These are phyloP conservation scores for Agastache rugosa DNA, from an alignment of 257 asterid genomes.

Conservation along the genomic window DNA sequence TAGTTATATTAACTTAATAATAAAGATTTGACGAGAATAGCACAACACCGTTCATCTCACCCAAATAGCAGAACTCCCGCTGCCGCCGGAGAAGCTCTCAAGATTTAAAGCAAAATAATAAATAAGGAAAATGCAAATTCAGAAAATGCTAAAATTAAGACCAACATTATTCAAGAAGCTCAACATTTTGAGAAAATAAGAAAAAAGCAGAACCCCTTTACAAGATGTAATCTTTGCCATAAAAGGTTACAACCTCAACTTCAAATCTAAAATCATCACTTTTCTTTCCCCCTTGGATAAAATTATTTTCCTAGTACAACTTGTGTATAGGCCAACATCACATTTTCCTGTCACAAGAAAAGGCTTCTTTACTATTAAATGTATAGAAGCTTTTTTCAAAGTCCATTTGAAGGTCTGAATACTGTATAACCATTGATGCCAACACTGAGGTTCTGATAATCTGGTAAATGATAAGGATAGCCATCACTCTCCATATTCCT, in stretches of 20 bases:
- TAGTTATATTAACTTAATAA: no score
- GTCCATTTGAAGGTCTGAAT: conserved; percentile 80
- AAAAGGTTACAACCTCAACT: conserved; percentile 42
- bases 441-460: conserved; percentile 53
- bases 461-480: conserved; percentile 57
- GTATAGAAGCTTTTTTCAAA: conserved; percentile 37
- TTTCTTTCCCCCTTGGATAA: conserved; percentile 22
- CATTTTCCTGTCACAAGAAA: conserved; percentile 2
- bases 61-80: no score
- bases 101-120: background rate
- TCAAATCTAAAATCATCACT: conserved; percentile 37
- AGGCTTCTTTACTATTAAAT: conserved; percentile 22
- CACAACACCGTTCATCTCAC: no score
- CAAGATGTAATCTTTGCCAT: conserved; percentile 38
- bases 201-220: conserved; percentile 34
- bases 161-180: conserved; percentile 32
- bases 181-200: conserved; percentile 30
- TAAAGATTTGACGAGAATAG: no score
- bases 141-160: conserved; percentile 33
- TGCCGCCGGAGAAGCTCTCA: no score
- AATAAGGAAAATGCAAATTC: background rate
- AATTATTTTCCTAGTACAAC: conserved; percentile 36
- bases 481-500: conserved; percentile 57
- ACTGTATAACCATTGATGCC: conserved; percentile 67
- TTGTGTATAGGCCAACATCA: conserved; percentile 16